Evolutionary conservation across 1,284 basidiomycete species (phyloP), one percentile per base, ranked within the genome.

Genomic region (Fomitopsis palustris): DNA sequence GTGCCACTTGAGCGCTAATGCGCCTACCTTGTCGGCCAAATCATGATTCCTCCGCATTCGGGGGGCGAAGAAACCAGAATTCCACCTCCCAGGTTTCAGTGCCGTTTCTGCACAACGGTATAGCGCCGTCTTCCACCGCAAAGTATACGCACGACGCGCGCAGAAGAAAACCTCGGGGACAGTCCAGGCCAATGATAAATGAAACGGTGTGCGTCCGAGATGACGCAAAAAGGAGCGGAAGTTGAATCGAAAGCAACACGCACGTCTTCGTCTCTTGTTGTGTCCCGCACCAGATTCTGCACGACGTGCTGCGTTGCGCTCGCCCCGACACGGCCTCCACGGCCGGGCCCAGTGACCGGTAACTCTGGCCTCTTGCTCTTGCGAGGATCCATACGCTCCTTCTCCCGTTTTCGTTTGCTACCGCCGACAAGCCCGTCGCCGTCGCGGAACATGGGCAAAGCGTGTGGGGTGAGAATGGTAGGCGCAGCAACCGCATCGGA

Each of bases 221-320:
- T 58, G 59, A 59, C 56, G 57, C 56, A 60, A 45, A 55, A 59
- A 59, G 39, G 58, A 38, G 27, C n/a, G 31, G 42, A 37, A 45
- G 16, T n/a, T 51, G 49, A 56, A 47, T 43, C 16, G 37, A 38
- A 35, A 54, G 38, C 33, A 21, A 43, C 60, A 92, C 95, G 83
- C 78, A 96, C 95, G 77, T 98, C 95, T 76, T 96, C 88, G 77
- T 93, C 92, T 68, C 93, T 78, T 45, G 90, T 92, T 62, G 87
- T 92, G 71, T 95, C 92, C 70, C 91, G 83, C 57, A 95, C 94
- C 71, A 99, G 77, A 67, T 92, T 91, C 75, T 97, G 94, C 45
- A 99, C 95, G 62, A 98, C 85, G 69, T 96, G 93, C 66, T 97
- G 94, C 51, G 92, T 98, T 4, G 95, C 96, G 75, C 92, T 95